Conservation (phyloP, 2,329 filamentous ascomycete species). For the Aureobasidium sp. region DNA sequence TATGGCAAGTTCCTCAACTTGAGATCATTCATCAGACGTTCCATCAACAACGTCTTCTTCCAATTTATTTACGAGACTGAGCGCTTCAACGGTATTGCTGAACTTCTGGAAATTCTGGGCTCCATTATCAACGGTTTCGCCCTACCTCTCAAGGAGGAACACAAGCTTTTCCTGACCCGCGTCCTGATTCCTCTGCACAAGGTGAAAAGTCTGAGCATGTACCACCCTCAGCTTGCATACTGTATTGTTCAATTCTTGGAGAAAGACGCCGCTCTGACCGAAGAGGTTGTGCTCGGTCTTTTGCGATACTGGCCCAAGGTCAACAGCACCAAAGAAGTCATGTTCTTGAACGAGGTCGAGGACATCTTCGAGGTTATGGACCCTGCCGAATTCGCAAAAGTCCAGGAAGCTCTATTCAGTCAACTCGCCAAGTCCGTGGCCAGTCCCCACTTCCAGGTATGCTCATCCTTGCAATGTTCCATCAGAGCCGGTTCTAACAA, state of each 20-base stretch:
- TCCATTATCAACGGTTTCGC: slow-evolving; percentile 99
- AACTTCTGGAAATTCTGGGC: slow-evolving; percentile 90
- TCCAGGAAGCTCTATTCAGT: slow-evolving; percentile 94
- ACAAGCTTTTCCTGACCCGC: slow-evolving; percentile 93
- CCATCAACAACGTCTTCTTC: slow-evolving; percentile 99
- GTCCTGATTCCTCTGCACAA: slow-evolving; percentile 94
- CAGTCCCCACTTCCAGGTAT: slow-evolving; percentile 89
- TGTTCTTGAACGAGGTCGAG: slow-evolving; percentile 98
- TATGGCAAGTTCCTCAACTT: slow-evolving; percentile 99
- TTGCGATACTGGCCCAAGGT: slow-evolving; percentile 98
- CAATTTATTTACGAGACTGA: slow-evolving; percentile 99
- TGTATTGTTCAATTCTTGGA: slow-evolving; percentile 98
- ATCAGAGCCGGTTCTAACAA: slow-evolving; percentile 15
- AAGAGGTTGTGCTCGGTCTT: slow-evolving; percentile 92
- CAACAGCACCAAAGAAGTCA: slow-evolving; percentile 99
- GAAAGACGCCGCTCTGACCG: slow-evolving; percentile 92
- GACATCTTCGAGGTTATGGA: slow-evolving; percentile 99
- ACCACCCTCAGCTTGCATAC: slow-evolving; percentile 95
- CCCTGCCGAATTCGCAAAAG: slow-evolving; percentile 94
- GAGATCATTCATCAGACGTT: slow-evolving; percentile 91
- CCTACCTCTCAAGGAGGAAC: slow-evolving; percentile 91
- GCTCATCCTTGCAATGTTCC: background rate
- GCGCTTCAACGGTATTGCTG: slow-evolving; percentile 95
- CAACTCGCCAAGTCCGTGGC: slow-evolving; percentile 96
- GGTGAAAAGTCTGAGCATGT: slow-evolving; percentile 99